Conservation (phyloP, 768 basidiomycete genomes). For the Suillus spraguei region DNA sequence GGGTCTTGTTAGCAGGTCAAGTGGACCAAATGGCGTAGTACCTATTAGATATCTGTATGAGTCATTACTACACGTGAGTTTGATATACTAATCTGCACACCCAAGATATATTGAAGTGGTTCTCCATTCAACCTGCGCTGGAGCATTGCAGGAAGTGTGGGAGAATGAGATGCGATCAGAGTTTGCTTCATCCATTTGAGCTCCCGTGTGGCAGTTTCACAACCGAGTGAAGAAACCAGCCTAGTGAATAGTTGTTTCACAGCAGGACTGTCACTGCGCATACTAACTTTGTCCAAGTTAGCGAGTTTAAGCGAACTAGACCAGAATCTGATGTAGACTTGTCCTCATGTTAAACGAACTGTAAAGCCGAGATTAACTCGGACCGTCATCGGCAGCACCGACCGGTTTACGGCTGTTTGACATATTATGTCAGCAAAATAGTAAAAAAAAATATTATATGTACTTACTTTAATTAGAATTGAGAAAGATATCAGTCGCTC, state of each 20-base stretch:
- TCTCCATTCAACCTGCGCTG: constrained; percentile 64
- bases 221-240: constrained; percentile 39
- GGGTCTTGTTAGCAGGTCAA: constrained; percentile 69
- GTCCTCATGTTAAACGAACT: constrained; percentile 8
- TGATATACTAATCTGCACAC: constrained; percentile 39
- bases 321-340: too few species aligned
- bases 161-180: constrained; percentile 16
- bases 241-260: constrained; percentile 26
- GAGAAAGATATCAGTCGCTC: constrained; percentile 14
- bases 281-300: constrained; percentile 8
- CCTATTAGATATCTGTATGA: constrained; percentile 36
- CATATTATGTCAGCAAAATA: constrained; percentile 13
- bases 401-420: not conserved
- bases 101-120: constrained; percentile 91
- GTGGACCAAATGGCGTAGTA: constrained; percentile 86
- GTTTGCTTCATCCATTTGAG: constrained; percentile 51
- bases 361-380: not conserved
- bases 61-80: not conserved
- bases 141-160: constrained; percentile 51
- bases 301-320: too few species aligned
- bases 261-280: constrained; percentile 6
- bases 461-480: not conserved
- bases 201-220: constrained; percentile 41
- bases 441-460: constrained; percentile 9
- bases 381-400: constrained; percentile 11